Conservation (phyloP, 805 yeast species). For the Starmerella riodocensis region DNA sequence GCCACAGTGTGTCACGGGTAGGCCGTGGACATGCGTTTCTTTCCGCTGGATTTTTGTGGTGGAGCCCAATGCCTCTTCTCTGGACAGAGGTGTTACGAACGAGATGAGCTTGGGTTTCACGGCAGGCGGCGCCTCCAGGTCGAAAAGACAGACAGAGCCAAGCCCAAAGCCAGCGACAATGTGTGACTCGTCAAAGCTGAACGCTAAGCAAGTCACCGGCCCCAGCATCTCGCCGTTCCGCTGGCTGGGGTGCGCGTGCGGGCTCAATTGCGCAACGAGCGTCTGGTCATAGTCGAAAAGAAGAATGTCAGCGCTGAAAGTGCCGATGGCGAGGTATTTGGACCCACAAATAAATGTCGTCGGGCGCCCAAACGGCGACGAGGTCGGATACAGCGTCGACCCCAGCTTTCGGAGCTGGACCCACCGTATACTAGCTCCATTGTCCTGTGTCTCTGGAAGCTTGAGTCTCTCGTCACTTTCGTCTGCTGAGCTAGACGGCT, state of each 20-base stretch:
- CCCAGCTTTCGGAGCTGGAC: conserved; percentile 33
- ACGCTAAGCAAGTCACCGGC: conserved; percentile 40
- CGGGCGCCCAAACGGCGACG: conserved; percentile 39
- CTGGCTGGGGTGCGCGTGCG: conserved; percentile 11
- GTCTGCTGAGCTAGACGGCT: background rate
- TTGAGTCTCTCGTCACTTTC: too few species aligned
- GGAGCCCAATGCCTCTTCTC: conserved; percentile 26
- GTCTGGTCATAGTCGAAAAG: conserved; percentile 59
- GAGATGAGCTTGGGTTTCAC: conserved; percentile 2
- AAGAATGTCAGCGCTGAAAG: conserved; percentile 49
- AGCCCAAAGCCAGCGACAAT: conserved; percentile 54
- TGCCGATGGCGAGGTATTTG: conserved; percentile 43
- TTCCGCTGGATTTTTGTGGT: conserved; percentile 8
- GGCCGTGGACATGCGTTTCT: conserved; percentile 31
- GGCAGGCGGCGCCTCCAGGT: conserved; percentile 28
- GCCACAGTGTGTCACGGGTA: conserved; percentile 33
- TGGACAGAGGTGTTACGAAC: conserved; percentile 13
- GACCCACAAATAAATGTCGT: conserved; percentile 28
- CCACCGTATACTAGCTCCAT: conserved; percentile 24
- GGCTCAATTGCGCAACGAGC: conserved; percentile 34
- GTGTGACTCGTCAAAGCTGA: conserved; percentile 57
- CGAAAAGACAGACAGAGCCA: conserved; percentile 64
- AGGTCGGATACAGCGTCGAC: conserved; percentile 26
- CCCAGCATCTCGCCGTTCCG: conserved; percentile 30
- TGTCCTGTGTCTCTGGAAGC: background rate